Evolutionary conservation across 306 rosid species (phyloP).

Genomic region (Quercus suber): DNA sequence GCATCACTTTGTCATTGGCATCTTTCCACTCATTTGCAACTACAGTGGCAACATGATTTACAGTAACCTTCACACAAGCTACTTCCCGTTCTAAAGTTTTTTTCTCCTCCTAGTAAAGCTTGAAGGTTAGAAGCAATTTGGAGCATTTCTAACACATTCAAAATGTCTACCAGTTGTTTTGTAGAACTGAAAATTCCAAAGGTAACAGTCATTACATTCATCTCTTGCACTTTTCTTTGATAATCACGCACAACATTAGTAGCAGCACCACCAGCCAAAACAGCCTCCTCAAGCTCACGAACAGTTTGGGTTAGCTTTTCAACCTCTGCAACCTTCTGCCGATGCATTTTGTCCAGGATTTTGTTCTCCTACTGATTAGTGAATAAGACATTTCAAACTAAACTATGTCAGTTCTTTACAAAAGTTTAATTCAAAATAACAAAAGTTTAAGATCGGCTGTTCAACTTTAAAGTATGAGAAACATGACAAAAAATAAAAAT

Average conservation of each 20-base stretch:
- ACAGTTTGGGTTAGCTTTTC: constrained; percentile 94
- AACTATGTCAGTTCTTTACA: constrained; percentile 10
- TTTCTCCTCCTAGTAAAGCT: constrained; percentile 70
- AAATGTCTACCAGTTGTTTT: constrained; percentile 6
- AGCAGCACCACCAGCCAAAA: constrained; percentile 93
- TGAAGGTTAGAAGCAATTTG: constrained; percentile 36
- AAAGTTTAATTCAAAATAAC: too few relatives aligned
- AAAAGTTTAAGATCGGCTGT: too few relatives aligned
- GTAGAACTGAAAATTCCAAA: constrained; percentile 13
- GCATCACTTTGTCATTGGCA: constrained; percentile 86
- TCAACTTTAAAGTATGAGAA: too few relatives aligned
- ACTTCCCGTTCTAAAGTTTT: constrained; percentile 85
- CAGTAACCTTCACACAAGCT: constrained; percentile 87
- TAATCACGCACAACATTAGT: constrained; percentile 95
- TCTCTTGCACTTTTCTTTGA: constrained; percentile 89
- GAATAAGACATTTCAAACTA: constrained; percentile 15
- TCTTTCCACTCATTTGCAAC: constrained; percentile 99
- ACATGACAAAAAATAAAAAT: too few relatives aligned
- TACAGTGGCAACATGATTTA: constrained; percentile 85
- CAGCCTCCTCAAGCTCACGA: constrained; percentile 85
- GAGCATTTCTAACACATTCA: constrained; percentile 19
- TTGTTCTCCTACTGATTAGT: constrained; percentile 77
- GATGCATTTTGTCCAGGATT: constrained; percentile 82
- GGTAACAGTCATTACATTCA: constrained; percentile 61
- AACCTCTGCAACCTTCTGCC: constrained; percentile 92